These are phyloP conservation scores for Mucor velutinosus DNA, from an alignment of 371 early-diverging fungal species.

Conservation along the genomic window DNA sequence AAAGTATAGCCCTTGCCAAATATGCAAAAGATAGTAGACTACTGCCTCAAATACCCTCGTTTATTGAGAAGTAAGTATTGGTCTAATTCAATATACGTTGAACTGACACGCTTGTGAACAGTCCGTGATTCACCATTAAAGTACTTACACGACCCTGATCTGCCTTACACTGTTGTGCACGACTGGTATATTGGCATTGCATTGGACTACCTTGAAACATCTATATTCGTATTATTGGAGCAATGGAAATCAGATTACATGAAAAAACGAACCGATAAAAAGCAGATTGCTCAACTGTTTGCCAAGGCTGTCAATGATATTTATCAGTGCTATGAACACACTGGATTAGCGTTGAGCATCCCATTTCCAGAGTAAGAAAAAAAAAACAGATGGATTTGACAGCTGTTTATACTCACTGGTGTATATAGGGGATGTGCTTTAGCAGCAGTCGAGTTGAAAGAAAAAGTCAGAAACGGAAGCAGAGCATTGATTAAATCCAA, in stretches of 20 bases:
- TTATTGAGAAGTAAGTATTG: conserved; percentile 13
- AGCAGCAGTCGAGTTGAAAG: conserved; percentile 11
- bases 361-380: conserved; percentile 16
- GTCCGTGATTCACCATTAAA: conserved; percentile 23
- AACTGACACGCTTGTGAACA: not conserved
- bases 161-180: conserved; percentile 15
- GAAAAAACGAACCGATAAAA: conserved; percentile 14
- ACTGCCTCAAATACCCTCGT: conserved; percentile 12
- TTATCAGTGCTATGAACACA: conserved; percentile 12
- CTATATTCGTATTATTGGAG: conserved; percentile 5
- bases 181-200: conserved; percentile 23
- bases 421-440: conserved; percentile 16
- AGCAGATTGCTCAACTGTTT: conserved; percentile 2
- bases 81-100: no score
- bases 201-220: conserved; percentile 19
- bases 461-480: conserved; percentile 6
- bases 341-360: conserved; percentile 1
- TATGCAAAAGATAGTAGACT: conserved; percentile 23
- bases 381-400: not conserved
- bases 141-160: conserved; percentile 10
- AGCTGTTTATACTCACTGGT: not conserved
- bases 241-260: conserved; percentile 18
- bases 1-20: conserved; percentile 14
- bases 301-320: conserved; percentile 11
- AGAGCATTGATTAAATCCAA: conserved; percentile 13